Conservation (phyloP, 192 early-diverging fungal species). For the Neocallimastix lanati region DNA sequence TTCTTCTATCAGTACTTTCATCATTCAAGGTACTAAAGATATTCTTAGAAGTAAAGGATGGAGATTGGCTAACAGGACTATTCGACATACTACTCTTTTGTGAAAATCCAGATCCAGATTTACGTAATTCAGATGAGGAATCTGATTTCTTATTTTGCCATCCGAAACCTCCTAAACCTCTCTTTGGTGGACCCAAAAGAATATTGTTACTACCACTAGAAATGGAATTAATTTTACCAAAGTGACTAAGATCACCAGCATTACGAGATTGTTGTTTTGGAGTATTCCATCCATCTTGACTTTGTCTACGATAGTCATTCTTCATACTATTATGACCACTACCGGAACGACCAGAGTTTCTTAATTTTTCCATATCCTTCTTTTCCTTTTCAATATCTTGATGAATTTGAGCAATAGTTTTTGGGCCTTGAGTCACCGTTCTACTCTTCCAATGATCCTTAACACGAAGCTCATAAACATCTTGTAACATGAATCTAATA, state of each 20-base stretch:
- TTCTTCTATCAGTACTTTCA: conserved; percentile 6
- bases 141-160: conserved; percentile 18
- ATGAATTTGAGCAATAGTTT: conserved; percentile 85
- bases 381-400: conserved; percentile 40
- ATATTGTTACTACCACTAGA: conserved; percentile 19
- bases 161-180: conserved; percentile 26
- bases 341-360: conserved; percentile 4
- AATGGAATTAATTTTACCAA: conserved; percentile 54
- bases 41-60: neutral
- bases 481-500: conserved; percentile 83
- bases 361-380: conserved; percentile 51
- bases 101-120: conserved; percentile 8
- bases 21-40: neutral
- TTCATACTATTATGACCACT: conserved; percentile 2
- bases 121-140: conserved; percentile 9
- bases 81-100: conserved; percentile 10
- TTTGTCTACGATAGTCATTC: neutral
- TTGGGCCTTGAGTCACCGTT: conserved; percentile 45
- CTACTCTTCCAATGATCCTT: conserved; percentile 56
- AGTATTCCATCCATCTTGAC: neutral
- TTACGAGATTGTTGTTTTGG: conserved; percentile 19
- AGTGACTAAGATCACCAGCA: conserved; percentile 51
- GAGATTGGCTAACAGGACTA: conserved; percentile 2
- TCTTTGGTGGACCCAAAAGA: conserved; percentile 13
- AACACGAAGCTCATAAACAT: conserved; percentile 73